These are phyloP conservation scores for Aureobasidium leucospermi DNA, from an alignment of 2,329 filamentous ascomycete species.

Conservation along the genomic window DNA sequence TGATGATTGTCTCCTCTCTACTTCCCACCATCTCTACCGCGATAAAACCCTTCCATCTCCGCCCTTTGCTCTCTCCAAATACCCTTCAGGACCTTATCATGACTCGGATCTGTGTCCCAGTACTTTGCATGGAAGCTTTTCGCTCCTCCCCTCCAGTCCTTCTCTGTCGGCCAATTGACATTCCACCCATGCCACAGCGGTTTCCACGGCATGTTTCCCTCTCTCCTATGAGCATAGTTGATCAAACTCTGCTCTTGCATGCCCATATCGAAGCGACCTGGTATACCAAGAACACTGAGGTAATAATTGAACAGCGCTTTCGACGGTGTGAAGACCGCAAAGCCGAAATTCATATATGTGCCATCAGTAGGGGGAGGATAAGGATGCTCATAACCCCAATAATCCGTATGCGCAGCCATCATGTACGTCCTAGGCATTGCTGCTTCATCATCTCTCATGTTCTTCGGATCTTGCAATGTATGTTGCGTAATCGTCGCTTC, in stretches of 20 bases:
- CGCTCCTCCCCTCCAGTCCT: slow-evolving; percentile 30
- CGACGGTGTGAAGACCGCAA: slow-evolving; percentile 32
- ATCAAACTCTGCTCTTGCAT: slow-evolving; percentile 34
- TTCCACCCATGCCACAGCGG: slow-evolving; percentile 33
- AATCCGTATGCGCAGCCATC: slow-evolving; percentile 31
- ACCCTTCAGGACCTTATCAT: slow-evolving; percentile 28
- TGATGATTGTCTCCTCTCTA: background rate
- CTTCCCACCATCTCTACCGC: slow-evolving; percentile 21
- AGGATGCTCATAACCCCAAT: slow-evolving; percentile 15
- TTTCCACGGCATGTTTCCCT: slow-evolving; percentile 36
- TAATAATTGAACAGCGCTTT: slow-evolving; percentile 31
- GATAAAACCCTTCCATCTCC: slow-evolving; percentile 30
- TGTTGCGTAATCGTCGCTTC: slow-evolving; percentile 27
- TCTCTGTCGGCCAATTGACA: slow-evolving; percentile 32
- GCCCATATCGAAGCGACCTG: slow-evolving; percentile 27
- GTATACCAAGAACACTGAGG: slow-evolving; percentile 24
- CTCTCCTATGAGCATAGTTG: slow-evolving; percentile 33
- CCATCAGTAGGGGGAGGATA: slow-evolving; percentile 24
- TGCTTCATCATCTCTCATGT: slow-evolving; percentile 27
- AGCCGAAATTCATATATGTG: slow-evolving; percentile 30
- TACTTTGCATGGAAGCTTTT: slow-evolving; percentile 35
- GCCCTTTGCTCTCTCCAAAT: slow-evolving; percentile 30
- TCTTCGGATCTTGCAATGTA: slow-evolving; percentile 20
- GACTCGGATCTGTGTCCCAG: slow-evolving; percentile 30
- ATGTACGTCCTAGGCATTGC: slow-evolving; percentile 33